Percentiles rank a stretch among this genome's conserved stretches.
Conservation (phyloP, 1,139 yeast species). For the Meyerozyma guilliermondii region DNA sequence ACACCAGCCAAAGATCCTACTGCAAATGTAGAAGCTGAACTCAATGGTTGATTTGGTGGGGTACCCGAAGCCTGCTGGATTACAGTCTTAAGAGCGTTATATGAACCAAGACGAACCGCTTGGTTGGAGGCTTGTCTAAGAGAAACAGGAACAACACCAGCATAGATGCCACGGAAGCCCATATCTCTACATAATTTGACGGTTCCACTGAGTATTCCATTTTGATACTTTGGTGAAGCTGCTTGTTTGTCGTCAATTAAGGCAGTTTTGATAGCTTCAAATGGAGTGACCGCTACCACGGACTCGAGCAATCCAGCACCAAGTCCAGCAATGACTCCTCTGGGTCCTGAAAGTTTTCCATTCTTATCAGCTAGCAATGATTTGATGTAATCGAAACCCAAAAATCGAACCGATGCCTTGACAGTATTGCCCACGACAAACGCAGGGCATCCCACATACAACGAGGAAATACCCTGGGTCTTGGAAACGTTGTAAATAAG, state of each 20-base stretch:
- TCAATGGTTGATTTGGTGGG: constrained; percentile 67
- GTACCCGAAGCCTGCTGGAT: constrained; percentile 69
- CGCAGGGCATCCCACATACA: constrained; percentile 97
- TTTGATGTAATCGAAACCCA: constrained; percentile 89
- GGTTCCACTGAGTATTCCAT: constrained; percentile 60
- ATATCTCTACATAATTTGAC: constrained; percentile 63
- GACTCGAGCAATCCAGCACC: constrained; percentile 96
- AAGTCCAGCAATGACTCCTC: constrained; percentile 91
- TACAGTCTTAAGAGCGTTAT: constrained; percentile 78
- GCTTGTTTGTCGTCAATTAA: constrained; percentile 88
- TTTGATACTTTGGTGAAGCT: constrained; percentile 69
- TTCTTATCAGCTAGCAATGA: constrained; percentile 69
- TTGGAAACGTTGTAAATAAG: constrained; percentile 70
- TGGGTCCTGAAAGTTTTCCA: constrained; percentile 82
- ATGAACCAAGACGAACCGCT: constrained; percentile 90
- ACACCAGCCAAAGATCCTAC: constrained; percentile 93
- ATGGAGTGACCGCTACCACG: constrained; percentile 91
- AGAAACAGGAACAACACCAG: constrained; percentile 89
- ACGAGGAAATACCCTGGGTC: constrained; percentile 71
- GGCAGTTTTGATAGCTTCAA: constrained; percentile 94
- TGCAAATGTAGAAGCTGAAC: constrained; percentile 74
- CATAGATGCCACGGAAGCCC: constrained; percentile 79
- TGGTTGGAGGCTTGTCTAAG: constrained; percentile 94
- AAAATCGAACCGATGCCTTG: constrained; percentile 88
- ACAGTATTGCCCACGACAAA: constrained; percentile 94